These are phyloP conservation scores for Aspergillus alliaceus DNA, from an alignment of 2,329 filamentous ascomycete species.

Conservation along the genomic window DNA sequence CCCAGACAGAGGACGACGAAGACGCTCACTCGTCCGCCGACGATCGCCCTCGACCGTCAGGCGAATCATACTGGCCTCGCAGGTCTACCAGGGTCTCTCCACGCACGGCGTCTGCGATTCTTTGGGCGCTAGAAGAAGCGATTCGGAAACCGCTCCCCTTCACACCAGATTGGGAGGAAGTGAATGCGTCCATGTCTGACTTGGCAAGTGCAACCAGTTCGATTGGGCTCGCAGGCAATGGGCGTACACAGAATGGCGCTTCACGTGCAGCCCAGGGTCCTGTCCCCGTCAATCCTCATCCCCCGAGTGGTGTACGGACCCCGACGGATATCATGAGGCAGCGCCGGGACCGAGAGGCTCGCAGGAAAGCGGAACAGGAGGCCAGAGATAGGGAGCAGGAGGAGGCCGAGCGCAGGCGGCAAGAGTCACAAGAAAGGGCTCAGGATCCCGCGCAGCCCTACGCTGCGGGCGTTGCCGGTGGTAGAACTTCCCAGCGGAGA, in stretches of 20 bases:
- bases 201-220: slow-evolving; percentile 61
- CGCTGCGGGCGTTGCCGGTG: slow-evolving; percentile 46
- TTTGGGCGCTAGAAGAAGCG: slow-evolving; percentile 88
- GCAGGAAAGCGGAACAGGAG: slow-evolving; percentile 67
- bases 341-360: slow-evolving; percentile 72
- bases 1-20: slow-evolving; percentile 28
- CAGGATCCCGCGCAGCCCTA: slow-evolving; percentile 34
- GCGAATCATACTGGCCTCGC: slow-evolving; percentile 54
- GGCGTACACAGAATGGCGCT: slow-evolving; percentile 58
- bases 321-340: slow-evolving; percentile 91
- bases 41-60: slow-evolving; percentile 27
- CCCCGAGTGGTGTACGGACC: slow-evolving; percentile 67
- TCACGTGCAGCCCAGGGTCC: slow-evolving; percentile 53
- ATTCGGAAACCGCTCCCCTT: slow-evolving; percentile 79
- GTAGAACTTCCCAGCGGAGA: slow-evolving; percentile 22
- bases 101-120: slow-evolving; percentile 83
- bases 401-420: slow-evolving; percentile 49
- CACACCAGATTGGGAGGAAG: slow-evolving; percentile 80
- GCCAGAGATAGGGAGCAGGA: slow-evolving; percentile 56
- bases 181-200: slow-evolving; percentile 91
- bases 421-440: slow-evolving; percentile 39
- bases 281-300: slow-evolving; percentile 52
- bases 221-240: slow-evolving; percentile 49
- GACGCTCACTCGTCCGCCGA: slow-evolving; percentile 29
- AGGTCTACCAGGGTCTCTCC: slow-evolving; percentile 67